These are phyloP conservation scores for Hygrophorus pudorinus DNA, from an alignment of 768 basidiomycete species.

Conservation along the genomic window DNA sequence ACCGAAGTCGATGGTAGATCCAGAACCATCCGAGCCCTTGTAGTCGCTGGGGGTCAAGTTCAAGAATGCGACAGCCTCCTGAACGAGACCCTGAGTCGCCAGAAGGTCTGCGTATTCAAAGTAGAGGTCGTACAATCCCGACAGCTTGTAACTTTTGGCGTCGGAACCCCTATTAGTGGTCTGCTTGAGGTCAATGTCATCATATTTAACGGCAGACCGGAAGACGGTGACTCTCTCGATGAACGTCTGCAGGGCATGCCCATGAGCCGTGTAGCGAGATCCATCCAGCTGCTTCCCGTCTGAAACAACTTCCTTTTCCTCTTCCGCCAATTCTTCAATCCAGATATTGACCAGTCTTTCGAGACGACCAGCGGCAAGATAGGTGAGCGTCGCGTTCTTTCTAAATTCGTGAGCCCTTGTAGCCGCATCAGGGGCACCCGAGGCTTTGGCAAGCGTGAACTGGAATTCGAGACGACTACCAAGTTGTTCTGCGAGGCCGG, in stretches of 20 bases:
- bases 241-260: slow-evolving; percentile 82
- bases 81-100: slow-evolving; percentile 80
- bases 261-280: slow-evolving; percentile 70
- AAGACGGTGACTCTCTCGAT: slow-evolving; percentile 96
- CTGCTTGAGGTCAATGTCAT: slow-evolving; percentile 56
- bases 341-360: slow-evolving; percentile 88
- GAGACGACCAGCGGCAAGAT: slow-evolving; percentile 81
- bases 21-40: slow-evolving; percentile 37
- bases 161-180: slow-evolving; percentile 29
- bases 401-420: slow-evolving; percentile 43
- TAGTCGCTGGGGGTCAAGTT: slow-evolving; percentile 74
- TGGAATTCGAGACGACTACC: slow-evolving; percentile 87
- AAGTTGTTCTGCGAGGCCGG: slow-evolving; percentile 82
- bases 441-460: slow-evolving; percentile 46
- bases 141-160: slow-evolving; percentile 69
- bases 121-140: slow-evolving; percentile 83
- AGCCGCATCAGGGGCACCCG: slow-evolving; percentile 33
- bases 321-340: slow-evolving; percentile 82
- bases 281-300: slow-evolving; percentile 30
- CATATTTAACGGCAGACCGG: slow-evolving; percentile 74
- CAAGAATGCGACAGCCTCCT: slow-evolving; percentile 73
- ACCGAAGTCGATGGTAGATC: slow-evolving; percentile 16
- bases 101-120: slow-evolving; percentile 93
- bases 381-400: slow-evolving; percentile 88
- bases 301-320: slow-evolving; percentile 48